These are phyloP conservation scores for Elongisporangium senticosum DNA, from an alignment of 352 stramenopile species.

Conservation along the genomic window DNA sequence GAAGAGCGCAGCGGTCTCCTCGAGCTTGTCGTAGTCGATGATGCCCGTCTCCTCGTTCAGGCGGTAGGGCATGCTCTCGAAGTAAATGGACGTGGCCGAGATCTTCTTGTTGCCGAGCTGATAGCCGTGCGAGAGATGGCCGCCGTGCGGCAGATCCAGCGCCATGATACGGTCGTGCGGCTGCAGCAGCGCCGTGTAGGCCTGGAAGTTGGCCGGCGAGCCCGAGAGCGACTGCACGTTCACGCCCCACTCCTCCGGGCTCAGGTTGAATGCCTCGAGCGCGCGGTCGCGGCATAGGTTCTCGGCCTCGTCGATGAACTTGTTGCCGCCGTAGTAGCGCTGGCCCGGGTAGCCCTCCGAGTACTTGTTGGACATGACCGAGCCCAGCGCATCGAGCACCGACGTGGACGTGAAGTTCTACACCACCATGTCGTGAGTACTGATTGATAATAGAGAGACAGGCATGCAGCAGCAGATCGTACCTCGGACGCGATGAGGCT, in stretches of 20 bases:
- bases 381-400: slow-evolving; percentile 97
- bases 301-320: slow-evolving; percentile 99
- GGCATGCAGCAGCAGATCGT: not conserved
- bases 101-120: slow-evolving; percentile 99
- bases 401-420: slow-evolving; percentile 97
- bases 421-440: not conserved
- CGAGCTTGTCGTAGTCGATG: slow-evolving; percentile 99
- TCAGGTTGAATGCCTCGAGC: slow-evolving; percentile 95
- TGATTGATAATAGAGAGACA: slow-evolving; percentile 1
- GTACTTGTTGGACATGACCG: slow-evolving; percentile 99
- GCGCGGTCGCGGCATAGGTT: slow-evolving; percentile 96
- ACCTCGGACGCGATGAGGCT: slow-evolving; percentile 99
- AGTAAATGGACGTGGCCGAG: slow-evolving; percentile 97
- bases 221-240: slow-evolving; percentile 98
- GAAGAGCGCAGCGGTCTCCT: slow-evolving; percentile 91
- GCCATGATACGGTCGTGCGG: slow-evolving; percentile 99
- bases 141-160: slow-evolving; percentile 97
- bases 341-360: slow-evolving; percentile 95
- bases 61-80: slow-evolving; percentile 99
- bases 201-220: slow-evolving; percentile 99
- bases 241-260: slow-evolving; percentile 94
- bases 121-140: slow-evolving; percentile 98
- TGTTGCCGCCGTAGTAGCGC: slow-evolving; percentile 97
- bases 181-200: slow-evolving; percentile 97
- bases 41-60: slow-evolving; percentile 94